A percentile compares a stretch with the other conserved stretches of the same genome.
Evolutionary conservation across 371 early-diverging fungal genomes (phyloP).

Genomic region (Circinella umbellata): DNA sequence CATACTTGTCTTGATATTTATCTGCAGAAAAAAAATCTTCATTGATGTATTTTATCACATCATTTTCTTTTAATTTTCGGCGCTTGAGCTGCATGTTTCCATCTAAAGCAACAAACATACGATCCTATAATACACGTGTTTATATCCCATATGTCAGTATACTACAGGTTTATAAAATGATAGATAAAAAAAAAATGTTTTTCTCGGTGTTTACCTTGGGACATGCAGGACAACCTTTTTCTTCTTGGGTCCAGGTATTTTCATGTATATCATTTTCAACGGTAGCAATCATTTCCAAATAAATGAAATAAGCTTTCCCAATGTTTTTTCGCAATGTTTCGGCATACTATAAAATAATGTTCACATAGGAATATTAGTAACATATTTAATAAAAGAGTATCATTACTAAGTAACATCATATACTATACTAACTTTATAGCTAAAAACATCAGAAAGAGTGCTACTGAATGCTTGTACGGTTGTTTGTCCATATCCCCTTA

Average conservation of each 20-base stretch:
- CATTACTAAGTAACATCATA: no score
- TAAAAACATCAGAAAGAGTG: no score
- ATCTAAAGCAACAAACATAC: background rate
- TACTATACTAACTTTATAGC: no score
- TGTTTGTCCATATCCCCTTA: no score
- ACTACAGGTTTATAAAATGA: background rate
- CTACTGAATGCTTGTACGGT: no score
- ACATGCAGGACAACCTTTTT: background rate
- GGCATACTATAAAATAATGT: no score
- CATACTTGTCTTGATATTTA: background rate
- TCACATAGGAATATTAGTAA: no score
- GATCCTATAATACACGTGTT: background rate
- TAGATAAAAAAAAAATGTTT: no score
- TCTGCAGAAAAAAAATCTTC: background rate
- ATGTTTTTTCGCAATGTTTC: no score
- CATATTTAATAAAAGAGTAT: no score
- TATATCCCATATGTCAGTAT: background rate
- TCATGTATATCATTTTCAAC: background rate
- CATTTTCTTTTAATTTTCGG: background rate
- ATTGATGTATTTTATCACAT: background rate
- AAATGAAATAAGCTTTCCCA: background rate
- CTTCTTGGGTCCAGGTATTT: background rate
- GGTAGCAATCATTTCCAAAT: background rate
- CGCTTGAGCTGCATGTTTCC: conserved; percentile 3
- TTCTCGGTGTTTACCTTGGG: background rate